Percentiles rank a stretch among this genome's conserved stretches.
These are phyloP conservation scores for Kwoniella pini DNA, from an alignment of 768 basidiomycete species.

Conservation along the genomic window DNA sequence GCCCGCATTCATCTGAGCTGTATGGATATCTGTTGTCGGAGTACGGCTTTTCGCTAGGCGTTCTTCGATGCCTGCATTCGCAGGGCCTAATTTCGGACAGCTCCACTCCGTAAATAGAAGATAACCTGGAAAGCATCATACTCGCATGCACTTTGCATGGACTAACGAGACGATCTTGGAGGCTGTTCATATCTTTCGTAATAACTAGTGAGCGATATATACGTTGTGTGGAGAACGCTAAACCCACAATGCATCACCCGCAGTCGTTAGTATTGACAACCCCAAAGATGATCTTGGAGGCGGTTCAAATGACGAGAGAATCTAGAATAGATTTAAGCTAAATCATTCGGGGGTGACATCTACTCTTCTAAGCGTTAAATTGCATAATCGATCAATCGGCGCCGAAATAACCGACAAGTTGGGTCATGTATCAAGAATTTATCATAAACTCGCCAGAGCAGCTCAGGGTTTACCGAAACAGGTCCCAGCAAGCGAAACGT, in stretches of 20 bases:
- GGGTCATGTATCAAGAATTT: too few species aligned
- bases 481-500: too few species aligned
- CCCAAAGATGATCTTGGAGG: background rate
- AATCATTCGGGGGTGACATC: background rate
- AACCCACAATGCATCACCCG: background rate
- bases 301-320: background rate
- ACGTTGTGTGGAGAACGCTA: too few species aligned
- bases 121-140: background rate
- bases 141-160: background rate
- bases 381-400: background rate
- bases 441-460: too few species aligned
- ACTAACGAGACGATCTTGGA: background rate
- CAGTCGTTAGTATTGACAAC: background rate
- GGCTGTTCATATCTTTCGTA: too few species aligned
- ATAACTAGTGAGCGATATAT: too few species aligned
- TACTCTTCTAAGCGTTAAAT: background rate
- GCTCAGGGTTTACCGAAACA: too few species aligned
- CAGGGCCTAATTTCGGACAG: background rate
- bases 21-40: too few species aligned
- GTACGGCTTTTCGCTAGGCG: too few species aligned
- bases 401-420: too few species aligned
- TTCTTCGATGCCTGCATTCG: too few species aligned
- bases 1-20: too few species aligned
- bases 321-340: background rate
- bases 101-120: conserved; percentile 3